phyloP scores from a whole-genome alignment of 176 grass and related monocot species.

The Phragmites australis region DNA sequence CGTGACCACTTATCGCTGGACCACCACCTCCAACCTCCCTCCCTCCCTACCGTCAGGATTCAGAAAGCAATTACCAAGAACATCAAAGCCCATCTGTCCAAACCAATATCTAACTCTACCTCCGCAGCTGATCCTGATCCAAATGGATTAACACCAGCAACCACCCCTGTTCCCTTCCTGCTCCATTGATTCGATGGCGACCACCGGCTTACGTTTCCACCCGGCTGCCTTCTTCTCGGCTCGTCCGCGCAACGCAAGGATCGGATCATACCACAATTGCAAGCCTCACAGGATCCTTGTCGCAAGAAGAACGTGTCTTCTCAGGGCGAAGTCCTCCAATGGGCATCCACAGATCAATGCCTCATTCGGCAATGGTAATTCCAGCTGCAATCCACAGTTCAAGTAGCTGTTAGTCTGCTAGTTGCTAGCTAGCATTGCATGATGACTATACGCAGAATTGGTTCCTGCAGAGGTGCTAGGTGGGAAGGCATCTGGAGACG shows the following conservation, averaged over 20 bases:
- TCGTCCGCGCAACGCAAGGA: background rate
- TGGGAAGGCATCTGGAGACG: conserved; percentile 28
- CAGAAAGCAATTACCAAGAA: conserved; percentile 8
- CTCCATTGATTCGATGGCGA: conserved; percentile 36
- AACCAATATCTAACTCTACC: conserved; percentile 12
- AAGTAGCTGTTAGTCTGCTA: no score
- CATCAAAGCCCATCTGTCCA: background rate
- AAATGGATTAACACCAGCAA: background rate
- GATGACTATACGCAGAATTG: background rate
- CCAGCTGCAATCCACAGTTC: background rate
- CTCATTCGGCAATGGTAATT: conserved; percentile 55
- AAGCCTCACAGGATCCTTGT: conserved; percentile 24
- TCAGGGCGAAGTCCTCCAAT: conserved; percentile 57
- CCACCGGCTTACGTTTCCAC: conserved; percentile 23
- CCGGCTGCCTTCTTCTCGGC: conserved; percentile 11
- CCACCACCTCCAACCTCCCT: conserved; percentile 27
- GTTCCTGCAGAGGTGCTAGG: conserved; percentile 46
- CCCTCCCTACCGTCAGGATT: conserved; percentile 17
- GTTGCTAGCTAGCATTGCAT: background rate
- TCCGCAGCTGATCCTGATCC: conserved; percentile 1
- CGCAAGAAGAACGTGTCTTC: conserved; percentile 21
- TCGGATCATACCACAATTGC: conserved; percentile 19
- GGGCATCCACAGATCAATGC: conserved; percentile 61
- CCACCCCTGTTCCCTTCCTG: conserved; percentile 14
- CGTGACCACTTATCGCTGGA: conserved; percentile 42